Evolutionary conservation across 495 filamentous ascomycete genomes (phyloP).

Genomic region (Aspergillus sclerotioniger): DNA sequence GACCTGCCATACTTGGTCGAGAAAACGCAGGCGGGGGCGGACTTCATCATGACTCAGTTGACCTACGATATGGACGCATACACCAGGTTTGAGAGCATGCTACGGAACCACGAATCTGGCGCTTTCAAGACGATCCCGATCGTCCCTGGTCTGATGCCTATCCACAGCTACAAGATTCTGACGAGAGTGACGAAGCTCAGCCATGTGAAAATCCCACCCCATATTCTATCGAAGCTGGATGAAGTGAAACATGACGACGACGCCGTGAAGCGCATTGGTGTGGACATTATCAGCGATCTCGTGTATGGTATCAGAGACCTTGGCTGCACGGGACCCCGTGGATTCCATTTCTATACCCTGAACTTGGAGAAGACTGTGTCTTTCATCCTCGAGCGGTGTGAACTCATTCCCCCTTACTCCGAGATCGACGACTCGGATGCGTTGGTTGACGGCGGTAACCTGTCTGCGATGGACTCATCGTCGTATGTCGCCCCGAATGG

Average conservation of each 20-base stretch:
- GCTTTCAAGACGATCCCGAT: slow-evolving; percentile 86
- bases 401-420: slow-evolving; percentile 68
- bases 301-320: slow-evolving; percentile 60
- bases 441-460: slow-evolving; percentile 38
- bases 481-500: slow-evolving; percentile 37
- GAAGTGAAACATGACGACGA: slow-evolving; percentile 86
- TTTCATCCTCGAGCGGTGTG: slow-evolving; percentile 81
- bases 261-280: slow-evolving; percentile 67
- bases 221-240: slow-evolving; percentile 69
- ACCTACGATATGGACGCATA: slow-evolving; percentile 91
- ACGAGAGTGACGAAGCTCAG: slow-evolving; percentile 93
- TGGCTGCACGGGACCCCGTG: slow-evolving; percentile 57
- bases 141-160: slow-evolving; percentile 93
- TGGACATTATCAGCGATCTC: slow-evolving; percentile 47
- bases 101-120: slow-evolving; percentile 81
- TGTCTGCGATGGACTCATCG: slow-evolving; percentile 28
- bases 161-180: slow-evolving; percentile 95
- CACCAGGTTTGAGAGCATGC: slow-evolving; percentile 68
- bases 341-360: slow-evolving; percentile 97
- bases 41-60: slow-evolving; percentile 99
- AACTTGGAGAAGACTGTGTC: slow-evolving; percentile 96
- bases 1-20: slow-evolving; percentile 90
- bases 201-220: slow-evolving; percentile 74
- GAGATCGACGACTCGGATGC: slow-evolving; percentile 43
- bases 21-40: slow-evolving; percentile 87